These are phyloP conservation scores for Trichopus zeylanicus DNA, from an alignment of 116 monocot species.

Conservation along the genomic window DNA sequence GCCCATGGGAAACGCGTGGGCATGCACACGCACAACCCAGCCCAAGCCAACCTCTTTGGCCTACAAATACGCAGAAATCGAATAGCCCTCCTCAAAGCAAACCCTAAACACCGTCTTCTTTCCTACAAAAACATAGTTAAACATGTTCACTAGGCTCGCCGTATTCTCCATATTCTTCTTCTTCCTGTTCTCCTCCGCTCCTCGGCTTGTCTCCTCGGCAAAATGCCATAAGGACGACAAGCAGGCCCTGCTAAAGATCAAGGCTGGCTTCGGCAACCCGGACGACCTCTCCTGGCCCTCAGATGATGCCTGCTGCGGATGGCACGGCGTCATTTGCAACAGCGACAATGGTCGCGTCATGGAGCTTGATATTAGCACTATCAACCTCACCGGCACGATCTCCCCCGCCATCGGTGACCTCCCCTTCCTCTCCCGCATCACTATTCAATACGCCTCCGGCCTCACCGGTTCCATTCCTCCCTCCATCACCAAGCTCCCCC, in stretches of 20 bases:
- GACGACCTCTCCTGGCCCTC: conserved; percentile 1
- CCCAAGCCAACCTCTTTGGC: no score
- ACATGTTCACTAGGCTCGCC: no score
- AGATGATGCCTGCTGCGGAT: conserved; percentile 11
- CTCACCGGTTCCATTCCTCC: conserved; percentile 24
- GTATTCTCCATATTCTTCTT: no score
- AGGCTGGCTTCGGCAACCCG: conserved; percentile 12
- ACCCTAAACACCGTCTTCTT: no score
- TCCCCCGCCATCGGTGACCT: conserved; percentile 16
- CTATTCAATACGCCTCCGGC: conserved; percentile 17
- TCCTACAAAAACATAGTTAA: no score
- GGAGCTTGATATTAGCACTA: conserved; percentile 1
- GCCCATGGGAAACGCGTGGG: no score
- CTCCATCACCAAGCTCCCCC: conserved; percentile 12
- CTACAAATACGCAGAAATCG: no score
- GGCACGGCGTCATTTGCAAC: conserved; percentile 7
- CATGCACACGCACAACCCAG: no score
- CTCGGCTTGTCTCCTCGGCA: no score
- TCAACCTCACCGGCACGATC: not conserved
- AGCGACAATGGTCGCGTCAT: conserved; percentile 1
- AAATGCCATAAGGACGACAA: conserved; percentile 13
- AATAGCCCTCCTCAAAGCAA: no score
- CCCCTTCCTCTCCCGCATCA: conserved; percentile 15
- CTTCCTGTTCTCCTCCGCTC: no score
- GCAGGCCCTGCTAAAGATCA: conserved; percentile 7